Evolutionary conservation across 164 flowering plant genomes (phyloP).

Genomic region (Vitis cinerea): DNA sequence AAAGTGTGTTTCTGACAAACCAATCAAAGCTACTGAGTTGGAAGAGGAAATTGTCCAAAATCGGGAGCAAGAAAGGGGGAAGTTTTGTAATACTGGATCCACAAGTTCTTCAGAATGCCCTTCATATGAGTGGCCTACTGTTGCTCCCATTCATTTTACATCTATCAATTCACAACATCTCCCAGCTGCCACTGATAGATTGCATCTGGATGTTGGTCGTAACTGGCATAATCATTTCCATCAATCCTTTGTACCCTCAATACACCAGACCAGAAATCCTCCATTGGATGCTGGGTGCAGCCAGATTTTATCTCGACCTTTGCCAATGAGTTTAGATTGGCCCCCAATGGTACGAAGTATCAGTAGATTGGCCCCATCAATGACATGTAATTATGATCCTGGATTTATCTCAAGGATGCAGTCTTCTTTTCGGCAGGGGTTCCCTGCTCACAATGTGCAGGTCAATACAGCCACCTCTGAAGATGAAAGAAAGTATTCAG

Average conservation of each 20-base stretch:
- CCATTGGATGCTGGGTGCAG: conserved; percentile 49
- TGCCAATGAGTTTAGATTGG: conserved; percentile 88
- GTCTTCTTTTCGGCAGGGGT: conserved; percentile 45
- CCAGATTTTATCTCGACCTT: conserved; percentile 47
- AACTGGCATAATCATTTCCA: conserved; percentile 70
- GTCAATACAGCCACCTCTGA: conserved; percentile 40
- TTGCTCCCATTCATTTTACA: conserved; percentile 55
- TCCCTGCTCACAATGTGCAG: conserved; percentile 43
- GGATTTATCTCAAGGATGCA: conserved; percentile 59
- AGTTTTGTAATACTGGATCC: conserved; percentile 23
- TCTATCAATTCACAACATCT: conserved; percentile 48
- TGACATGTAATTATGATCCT: conserved; percentile 71
- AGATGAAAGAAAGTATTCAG: conserved; percentile 55
- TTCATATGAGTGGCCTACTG: conserved; percentile 86
- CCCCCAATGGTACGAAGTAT: conserved; percentile 69
- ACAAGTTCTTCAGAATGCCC: conserved; percentile 37
- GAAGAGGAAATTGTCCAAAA: conserved; percentile 27
- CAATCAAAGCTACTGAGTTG: conserved; percentile 17
- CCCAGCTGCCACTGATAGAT: conserved; percentile 85
- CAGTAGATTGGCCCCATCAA: conserved; percentile 51
- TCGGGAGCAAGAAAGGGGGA: conserved; percentile 30
- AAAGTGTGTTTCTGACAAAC: conserved; percentile 18
- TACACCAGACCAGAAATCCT: conserved; percentile 62
- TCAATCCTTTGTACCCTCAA: conserved; percentile 53
- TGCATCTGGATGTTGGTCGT: conserved; percentile 89